Conservation (phyloP, 2,329 filamentous ascomycete genomes). For the Ceratocystis ficicola region DNA sequence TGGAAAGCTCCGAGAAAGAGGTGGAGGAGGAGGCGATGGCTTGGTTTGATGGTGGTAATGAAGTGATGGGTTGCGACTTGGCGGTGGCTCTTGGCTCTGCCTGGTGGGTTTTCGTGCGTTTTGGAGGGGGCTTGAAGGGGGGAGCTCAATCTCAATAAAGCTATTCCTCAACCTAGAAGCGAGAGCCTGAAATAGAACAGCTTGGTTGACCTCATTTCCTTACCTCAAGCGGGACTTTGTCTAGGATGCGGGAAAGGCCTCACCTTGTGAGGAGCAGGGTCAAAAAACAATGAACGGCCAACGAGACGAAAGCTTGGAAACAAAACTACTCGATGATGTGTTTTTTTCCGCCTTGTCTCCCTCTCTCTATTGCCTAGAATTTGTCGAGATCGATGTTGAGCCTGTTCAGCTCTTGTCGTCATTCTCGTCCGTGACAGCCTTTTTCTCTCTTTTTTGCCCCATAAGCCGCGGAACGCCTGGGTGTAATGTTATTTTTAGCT, state of each 20-base stretch:
- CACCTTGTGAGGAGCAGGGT: neutral
- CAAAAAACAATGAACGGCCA: no score
- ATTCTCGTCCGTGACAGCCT: neutral
- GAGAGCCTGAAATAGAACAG: constrained; percentile 9
- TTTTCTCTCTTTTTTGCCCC: neutral
- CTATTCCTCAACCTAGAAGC: neutral
- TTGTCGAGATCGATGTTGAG: no score
- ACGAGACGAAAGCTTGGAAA: no score
- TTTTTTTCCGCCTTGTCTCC: neutral
- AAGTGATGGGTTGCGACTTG: no score
- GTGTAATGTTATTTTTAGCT: neutral
- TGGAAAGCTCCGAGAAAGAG: constrained; percentile 5
- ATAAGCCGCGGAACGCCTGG: no score
- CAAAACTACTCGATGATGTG: neutral
- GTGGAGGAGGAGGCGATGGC: neutral
- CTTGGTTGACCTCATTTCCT: constrained; percentile 2
- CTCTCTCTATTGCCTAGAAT: no score
- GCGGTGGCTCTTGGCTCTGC: neutral
- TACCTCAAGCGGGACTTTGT: neutral
- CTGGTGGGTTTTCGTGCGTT: neutral
- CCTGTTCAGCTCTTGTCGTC: no score
- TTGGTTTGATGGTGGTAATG: no score
- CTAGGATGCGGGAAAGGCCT: constrained; percentile 7
- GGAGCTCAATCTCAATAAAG: neutral
- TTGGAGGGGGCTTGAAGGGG: neutral